Conservation (phyloP, 306 rosid species). For the Dalbergia cochinchinensis region DNA sequence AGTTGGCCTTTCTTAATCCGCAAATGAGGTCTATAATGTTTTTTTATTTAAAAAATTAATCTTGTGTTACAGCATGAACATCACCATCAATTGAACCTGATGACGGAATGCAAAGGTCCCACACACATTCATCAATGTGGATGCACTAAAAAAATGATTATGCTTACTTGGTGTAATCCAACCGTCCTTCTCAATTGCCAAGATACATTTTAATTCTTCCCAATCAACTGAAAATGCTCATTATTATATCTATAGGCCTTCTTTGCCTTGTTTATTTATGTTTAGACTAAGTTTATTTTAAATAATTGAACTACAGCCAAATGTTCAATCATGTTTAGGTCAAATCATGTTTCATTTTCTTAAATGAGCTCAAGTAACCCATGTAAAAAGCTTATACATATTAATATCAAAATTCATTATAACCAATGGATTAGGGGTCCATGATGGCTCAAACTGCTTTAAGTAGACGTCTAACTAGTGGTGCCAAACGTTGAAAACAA, state of each 20-base stretch:
- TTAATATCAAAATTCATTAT: conserved; percentile 35
- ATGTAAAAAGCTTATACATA: conserved; percentile 19
- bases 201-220: conserved; percentile 47
- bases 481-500: conserved; percentile 49
- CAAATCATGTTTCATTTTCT: conserved; percentile 44
- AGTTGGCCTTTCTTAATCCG: conserved; percentile 10
- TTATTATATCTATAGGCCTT: conserved; percentile 18
- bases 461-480: conserved; percentile 51
- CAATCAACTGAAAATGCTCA: background rate
- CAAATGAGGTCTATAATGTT: conserved; percentile 27
- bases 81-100: conserved; percentile 55
- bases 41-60: background rate
- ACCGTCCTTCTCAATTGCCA: conserved; percentile 46
- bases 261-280: conserved; percentile 38
- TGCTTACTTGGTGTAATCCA: conserved; percentile 56
- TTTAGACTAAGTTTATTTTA: conserved; percentile 25
- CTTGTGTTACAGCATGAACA: conserved; percentile 49
- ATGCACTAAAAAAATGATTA: conserved; percentile 46
- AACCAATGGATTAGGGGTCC: conserved; percentile 46
- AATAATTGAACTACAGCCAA: conserved; percentile 44
- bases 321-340: conserved; percentile 44
- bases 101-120: conserved; percentile 47
- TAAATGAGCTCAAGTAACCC: conserved; percentile 27
- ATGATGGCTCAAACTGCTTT: conserved; percentile 45
- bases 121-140: conserved; percentile 52